Evolutionary conservation across 805 yeast genomes (phyloP).

Genomic region (Sungouiozyma intestinalis): DNA sequence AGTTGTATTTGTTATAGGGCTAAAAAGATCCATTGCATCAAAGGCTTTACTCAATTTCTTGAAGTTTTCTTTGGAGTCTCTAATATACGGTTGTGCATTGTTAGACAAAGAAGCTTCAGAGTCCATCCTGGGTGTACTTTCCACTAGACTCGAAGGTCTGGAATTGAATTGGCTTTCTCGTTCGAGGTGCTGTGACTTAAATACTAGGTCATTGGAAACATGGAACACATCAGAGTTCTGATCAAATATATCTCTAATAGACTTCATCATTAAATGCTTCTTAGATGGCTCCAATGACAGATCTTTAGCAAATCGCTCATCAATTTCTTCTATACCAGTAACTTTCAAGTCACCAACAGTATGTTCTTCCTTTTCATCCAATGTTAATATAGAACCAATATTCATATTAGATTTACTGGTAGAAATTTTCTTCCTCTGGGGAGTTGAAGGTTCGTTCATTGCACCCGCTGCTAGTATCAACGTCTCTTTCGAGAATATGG

Average conservation of each 20-base stretch:
- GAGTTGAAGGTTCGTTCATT: not conserved
- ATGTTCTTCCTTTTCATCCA: not conserved
- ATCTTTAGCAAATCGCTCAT: constrained; percentile 25
- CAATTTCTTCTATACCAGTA: constrained; percentile 40
- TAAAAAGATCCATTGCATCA: constrained; percentile 25
- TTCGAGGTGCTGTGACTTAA: constrained; percentile 41
- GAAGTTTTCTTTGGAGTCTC: constrained; percentile 19
- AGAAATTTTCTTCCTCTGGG: too few relatives aligned
- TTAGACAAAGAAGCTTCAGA: constrained; percentile 27
- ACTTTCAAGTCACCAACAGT: constrained; percentile 9
- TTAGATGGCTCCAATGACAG: constrained; percentile 19
- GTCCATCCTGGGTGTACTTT: constrained; percentile 37
- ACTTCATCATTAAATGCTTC: constrained; percentile 42
- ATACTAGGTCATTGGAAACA: constrained; percentile 44
- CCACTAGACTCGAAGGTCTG: constrained; percentile 37
- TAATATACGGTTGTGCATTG: constrained; percentile 2
- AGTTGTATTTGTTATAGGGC: constrained; percentile 23
- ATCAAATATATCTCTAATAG: constrained; percentile 54
- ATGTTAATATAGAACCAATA: not conserved
- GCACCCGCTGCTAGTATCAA: constrained; percentile 46
- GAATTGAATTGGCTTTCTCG: constrained; percentile 16
- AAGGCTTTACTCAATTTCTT: constrained; percentile 17
- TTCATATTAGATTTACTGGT: not conserved
- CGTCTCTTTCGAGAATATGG: constrained; percentile 43
- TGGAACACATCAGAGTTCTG: constrained; percentile 48